Conservation (phyloP, 1,284 basidiomycete genomes). For the Cryptococcus sp. region DNA sequence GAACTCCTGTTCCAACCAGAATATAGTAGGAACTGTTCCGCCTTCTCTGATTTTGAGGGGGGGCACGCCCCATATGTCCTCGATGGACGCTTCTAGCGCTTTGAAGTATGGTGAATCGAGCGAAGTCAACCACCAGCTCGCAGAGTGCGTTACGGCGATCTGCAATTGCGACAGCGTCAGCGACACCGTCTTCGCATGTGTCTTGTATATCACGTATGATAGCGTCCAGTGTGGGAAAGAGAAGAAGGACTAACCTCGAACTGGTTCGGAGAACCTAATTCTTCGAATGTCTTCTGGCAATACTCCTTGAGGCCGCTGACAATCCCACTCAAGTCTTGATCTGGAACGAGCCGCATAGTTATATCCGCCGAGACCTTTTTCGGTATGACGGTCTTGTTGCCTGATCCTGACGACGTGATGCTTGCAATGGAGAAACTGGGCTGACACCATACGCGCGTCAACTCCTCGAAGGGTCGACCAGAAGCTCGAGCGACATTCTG, state of each 20-base stretch:
- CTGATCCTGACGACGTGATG: slow-evolving; percentile 39
- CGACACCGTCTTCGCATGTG: too few relatives aligned
- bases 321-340: slow-evolving; percentile 72
- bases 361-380: slow-evolving; percentile 75
- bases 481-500: slow-evolving; percentile 65
- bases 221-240: background rate
- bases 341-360: slow-evolving; percentile 88
- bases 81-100: slow-evolving; percentile 75
- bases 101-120: slow-evolving; percentile 79
- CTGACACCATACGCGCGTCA: slow-evolving; percentile 72
- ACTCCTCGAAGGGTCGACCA: slow-evolving; percentile 64
- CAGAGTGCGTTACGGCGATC: slow-evolving; percentile 78
- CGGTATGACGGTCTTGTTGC: slow-evolving; percentile 76
- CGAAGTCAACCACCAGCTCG: slow-evolving; percentile 94
- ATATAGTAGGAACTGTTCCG: slow-evolving; percentile 83
- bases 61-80: slow-evolving; percentile 78
- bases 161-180: slow-evolving; percentile 38
- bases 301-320: slow-evolving; percentile 64
- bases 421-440: slow-evolving; percentile 51
- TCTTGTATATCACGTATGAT: background rate
- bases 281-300: slow-evolving; percentile 64
- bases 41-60: slow-evolving; percentile 92
- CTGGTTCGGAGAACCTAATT: slow-evolving; percentile 67
- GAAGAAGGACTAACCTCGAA: slow-evolving; percentile 60
- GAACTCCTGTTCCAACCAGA: slow-evolving; percentile 89